Base-by-base conservation (phyloP, 2,329 filamentous ascomycete genomes). In the Dactylellina cionopaga region DNA sequence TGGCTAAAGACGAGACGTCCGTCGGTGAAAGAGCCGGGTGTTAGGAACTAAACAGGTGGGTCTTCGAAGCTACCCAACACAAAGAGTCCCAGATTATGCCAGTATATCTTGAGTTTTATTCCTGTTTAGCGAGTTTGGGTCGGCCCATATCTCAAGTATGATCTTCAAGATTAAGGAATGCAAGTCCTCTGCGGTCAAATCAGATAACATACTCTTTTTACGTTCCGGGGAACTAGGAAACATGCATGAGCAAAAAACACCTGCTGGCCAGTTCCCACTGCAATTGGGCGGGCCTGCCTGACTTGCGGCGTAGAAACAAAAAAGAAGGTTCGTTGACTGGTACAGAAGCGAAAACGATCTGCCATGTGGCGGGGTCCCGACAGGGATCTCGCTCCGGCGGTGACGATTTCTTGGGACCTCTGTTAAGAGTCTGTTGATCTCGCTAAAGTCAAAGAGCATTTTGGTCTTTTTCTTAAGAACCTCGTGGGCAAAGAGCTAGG, bases 271-370 rank as follows among this genome's bases (percentile, higher is more conserved):
- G 15, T 27, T 35, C 33, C 54, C 41, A 47, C 35, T 59, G 51
- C 49, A 29, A 60, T 51, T 46, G 39, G 60, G 60, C 60, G 39
- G n/a, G 33, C 52, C 33, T 39, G 51, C 24, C 6, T 47, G 63
- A 60, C 55, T n/a, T n/a, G n/a, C 46, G 29, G 63, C 63, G 54
- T 44, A 60, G 47, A 62, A 70, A 70, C 29, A 43, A 25, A 62
- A 69, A 62, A 70, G 65, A 70, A 70, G 56, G 65, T 70, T 70
- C 65, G 65, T 27, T 70, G 56, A 55, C 65, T 63, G 56, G 65
- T 70, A 70, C 65, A 70, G 65, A 70, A 70, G 65, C 65, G 65
- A 70, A 70, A 62, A 63, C 65, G 65, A 70, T 70, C 65, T 70
- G 65, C 65, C 65, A 70, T 70, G 65, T 70, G 65, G 65, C 65